Percentiles rank a stretch among this genome's conserved stretches.
These are phyloP conservation scores for Albatrellus ellisii DNA, from an alignment of 768 basidiomycete species.

Conservation along the genomic window DNA sequence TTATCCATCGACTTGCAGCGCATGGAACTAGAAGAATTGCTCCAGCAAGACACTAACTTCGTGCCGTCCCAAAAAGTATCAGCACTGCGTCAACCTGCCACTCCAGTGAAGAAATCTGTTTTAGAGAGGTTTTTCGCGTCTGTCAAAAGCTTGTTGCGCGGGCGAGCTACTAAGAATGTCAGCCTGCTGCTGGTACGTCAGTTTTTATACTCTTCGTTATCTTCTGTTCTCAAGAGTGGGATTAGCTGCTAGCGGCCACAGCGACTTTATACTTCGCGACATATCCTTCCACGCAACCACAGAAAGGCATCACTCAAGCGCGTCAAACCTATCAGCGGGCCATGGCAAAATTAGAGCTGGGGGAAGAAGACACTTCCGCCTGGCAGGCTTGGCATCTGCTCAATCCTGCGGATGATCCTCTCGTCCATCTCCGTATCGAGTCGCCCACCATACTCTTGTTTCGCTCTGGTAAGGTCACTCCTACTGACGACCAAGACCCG, in stretches of 20 bases:
- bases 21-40: conserved; percentile 81
- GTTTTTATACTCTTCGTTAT: neutral
- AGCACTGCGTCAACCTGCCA: conserved; percentile 10
- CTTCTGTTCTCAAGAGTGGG: neutral
- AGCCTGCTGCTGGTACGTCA: conserved; percentile 61
- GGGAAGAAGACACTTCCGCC: conserved; percentile 29
- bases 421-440: conserved; percentile 72
- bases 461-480: conserved; percentile 24
- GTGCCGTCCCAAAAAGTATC: conserved; percentile 33
- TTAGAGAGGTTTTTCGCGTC: conserved; percentile 30
- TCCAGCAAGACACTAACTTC: conserved; percentile 55
- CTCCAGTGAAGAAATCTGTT: conserved; percentile 21
- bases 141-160: conserved; percentile 38
- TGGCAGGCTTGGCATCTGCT: conserved; percentile 66
- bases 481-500: neutral
- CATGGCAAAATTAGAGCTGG: conserved; percentile 9
- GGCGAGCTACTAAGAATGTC: conserved; percentile 64
- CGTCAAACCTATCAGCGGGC: too few species aligned
- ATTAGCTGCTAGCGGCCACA: conserved; percentile 65
- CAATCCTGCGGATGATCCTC: conserved; percentile 50
- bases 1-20: conserved; percentile 93
- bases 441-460: conserved; percentile 68
- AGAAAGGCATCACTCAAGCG: too few species aligned
- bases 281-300: conserved; percentile 29
- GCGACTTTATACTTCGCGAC: conserved; percentile 66